Conservation (phyloP, 1,284 basidiomycete species). For the Trametes polyzona region DNA sequence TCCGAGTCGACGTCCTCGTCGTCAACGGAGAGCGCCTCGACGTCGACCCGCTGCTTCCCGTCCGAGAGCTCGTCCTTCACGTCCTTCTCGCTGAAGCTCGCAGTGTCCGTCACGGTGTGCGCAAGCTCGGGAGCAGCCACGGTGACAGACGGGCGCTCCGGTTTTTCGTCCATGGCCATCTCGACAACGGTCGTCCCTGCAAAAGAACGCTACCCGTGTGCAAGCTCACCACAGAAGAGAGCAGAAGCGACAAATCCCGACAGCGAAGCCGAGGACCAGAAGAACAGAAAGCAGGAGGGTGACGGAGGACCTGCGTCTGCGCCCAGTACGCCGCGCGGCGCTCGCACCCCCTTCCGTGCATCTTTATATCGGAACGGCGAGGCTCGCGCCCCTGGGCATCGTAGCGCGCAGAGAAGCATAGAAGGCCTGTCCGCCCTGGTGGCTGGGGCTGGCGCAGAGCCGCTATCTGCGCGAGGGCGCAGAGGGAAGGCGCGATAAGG, state of each 20-base stretch:
- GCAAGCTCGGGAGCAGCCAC: conserved; percentile 12
- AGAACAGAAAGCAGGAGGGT: too few relatives aligned
- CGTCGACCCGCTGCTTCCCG: conserved; percentile 30
- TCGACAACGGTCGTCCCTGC: too few relatives aligned
- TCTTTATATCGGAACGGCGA: neutral
- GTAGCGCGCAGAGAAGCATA: conserved; percentile 15
- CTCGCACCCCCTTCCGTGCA: neutral
- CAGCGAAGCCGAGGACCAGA: neutral
- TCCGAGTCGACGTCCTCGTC: conserved; percentile 30
- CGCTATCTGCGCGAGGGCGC: conserved; percentile 20
- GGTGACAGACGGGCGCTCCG: neutral
- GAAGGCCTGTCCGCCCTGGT: neutral
- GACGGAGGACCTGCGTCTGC: neutral
- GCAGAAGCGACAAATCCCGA: neutral
- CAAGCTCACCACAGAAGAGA: neutral
- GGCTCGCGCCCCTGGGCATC: too few relatives aligned
- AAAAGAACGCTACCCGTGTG: too few relatives aligned
- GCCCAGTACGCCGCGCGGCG: neutral
- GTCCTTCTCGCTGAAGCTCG: conserved; percentile 25
- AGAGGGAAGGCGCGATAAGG: conserved; percentile 16
- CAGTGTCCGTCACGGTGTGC: conserved; percentile 16
- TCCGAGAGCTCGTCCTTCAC: conserved; percentile 9
- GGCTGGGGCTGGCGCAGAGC: neutral
- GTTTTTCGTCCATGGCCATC: conserved; percentile 5
- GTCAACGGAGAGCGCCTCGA: conserved; percentile 21